A percentile compares a stretch with the other conserved stretches of the same genome.
Conservation (phyloP, 2,329 filamentous ascomycete genomes). For the Didymella lethalis region DNA sequence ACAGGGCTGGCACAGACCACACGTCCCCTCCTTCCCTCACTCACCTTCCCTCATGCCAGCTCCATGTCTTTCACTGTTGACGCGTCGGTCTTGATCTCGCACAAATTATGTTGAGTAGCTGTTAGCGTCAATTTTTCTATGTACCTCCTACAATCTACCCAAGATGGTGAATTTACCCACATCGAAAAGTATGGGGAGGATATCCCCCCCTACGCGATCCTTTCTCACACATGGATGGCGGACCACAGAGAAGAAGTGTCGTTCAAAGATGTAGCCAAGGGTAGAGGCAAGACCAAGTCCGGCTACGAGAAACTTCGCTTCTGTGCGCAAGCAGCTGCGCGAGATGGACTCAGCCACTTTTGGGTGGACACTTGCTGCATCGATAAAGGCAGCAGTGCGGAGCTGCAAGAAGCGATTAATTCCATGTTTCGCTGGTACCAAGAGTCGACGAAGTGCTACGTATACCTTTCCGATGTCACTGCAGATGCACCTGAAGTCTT, state of each 20-base stretch:
- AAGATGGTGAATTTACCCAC: too few species aligned
- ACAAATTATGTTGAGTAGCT: too few species aligned
- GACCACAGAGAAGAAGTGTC: not conserved
- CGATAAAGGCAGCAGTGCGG: not conserved
- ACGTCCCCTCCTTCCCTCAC: too few species aligned
- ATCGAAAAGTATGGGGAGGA: not conserved
- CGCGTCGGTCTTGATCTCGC: too few species aligned
- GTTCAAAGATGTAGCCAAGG: not conserved
- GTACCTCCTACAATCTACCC: too few species aligned
- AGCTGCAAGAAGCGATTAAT: not conserved
- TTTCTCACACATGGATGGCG: not conserved
- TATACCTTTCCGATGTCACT: not conserved
- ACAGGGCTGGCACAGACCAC: not conserved
- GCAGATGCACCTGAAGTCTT: not conserved
- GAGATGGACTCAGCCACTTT: not conserved
- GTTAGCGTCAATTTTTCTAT: too few species aligned
- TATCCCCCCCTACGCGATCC: not conserved
- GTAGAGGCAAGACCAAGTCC: not conserved
- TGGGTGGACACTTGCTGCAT: not conserved
- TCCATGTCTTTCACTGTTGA: too few species aligned
- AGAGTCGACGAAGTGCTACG: not conserved
- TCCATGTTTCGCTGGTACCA: not conserved
- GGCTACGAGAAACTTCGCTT: not conserved
- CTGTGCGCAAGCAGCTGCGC: not conserved
- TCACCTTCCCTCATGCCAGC: too few species aligned